A percentile compares a stretch with the other conserved stretches of the same genome.
Evolutionary conservation across 306 rosid genomes (phyloP).

Genomic region (Dalbergia cultrata): DNA sequence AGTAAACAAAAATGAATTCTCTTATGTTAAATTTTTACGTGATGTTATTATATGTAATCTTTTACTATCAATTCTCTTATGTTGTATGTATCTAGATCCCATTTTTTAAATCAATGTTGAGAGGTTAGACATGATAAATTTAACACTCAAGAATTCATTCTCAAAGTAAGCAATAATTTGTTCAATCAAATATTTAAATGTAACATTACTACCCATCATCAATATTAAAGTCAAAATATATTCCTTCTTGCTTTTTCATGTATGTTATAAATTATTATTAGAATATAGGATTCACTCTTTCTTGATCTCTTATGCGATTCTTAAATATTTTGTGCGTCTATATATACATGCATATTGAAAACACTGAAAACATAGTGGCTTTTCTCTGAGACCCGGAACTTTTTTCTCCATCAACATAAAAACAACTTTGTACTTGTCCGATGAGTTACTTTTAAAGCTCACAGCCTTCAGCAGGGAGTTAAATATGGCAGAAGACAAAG

Average conservation of each 20-base stretch:
- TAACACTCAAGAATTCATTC: too few species aligned
- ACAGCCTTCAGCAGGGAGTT: slow-evolving; percentile 29
- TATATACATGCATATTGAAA: slow-evolving; percentile 38
- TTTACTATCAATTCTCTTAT: too few species aligned
- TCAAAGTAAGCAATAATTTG: background rate
- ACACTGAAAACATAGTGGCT: slow-evolving; percentile 48
- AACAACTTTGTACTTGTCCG: slow-evolving; percentile 13
- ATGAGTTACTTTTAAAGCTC: slow-evolving; percentile 46
- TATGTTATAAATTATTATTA: background rate
- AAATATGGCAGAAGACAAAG: slow-evolving; percentile 48
- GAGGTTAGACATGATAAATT: too few species aligned
- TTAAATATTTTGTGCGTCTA: background rate
- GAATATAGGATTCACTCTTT: background rate
- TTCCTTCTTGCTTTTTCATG: background rate
- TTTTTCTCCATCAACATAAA: slow-evolving; percentile 31
- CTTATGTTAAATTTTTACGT: too few species aligned
- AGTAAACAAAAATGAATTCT: too few species aligned
- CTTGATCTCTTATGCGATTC: background rate
- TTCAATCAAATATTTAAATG: background rate
- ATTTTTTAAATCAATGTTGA: too few species aligned
- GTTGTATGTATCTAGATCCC: too few species aligned
- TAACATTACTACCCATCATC: background rate
- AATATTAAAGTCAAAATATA: background rate
- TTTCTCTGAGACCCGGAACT: slow-evolving; percentile 45
- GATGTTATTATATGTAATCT: too few species aligned